Conservation (phyloP, 768 basidiomycete genomes). For the Tubosaeta sp. region DNA sequence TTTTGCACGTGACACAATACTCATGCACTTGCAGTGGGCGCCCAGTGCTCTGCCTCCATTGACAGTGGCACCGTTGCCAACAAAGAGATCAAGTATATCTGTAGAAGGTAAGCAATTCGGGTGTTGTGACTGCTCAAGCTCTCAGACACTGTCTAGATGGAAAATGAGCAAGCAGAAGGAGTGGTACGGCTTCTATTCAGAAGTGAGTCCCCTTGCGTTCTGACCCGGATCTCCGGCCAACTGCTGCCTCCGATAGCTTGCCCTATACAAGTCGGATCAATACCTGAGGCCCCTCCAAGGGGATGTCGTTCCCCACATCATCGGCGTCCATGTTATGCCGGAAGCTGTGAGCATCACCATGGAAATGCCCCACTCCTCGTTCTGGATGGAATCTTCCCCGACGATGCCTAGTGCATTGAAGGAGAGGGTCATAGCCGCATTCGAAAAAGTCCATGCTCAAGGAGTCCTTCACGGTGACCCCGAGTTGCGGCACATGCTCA, state of each 20-base stretch:
- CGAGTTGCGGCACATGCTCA: constrained; percentile 49
- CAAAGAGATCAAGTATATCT: constrained; percentile 32
- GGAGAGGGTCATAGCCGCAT: constrained; percentile 47
- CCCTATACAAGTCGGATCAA: constrained; percentile 42
- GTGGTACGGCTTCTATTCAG: constrained; percentile 40
- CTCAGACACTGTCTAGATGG: constrained; percentile 28
- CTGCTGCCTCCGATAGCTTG: constrained; percentile 37
- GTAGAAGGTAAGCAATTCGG: constrained; percentile 30
- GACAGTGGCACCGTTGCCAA: constrained; percentile 30
- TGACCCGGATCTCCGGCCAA: constrained; percentile 9
- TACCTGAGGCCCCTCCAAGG: constrained; percentile 53
- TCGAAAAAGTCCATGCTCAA: constrained; percentile 42
- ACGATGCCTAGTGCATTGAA: constrained; percentile 56
- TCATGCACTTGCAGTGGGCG: constrained; percentile 27
- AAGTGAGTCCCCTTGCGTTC: constrained; percentile 24
- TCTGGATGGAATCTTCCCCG: constrained; percentile 59
- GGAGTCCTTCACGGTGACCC: constrained; percentile 48
- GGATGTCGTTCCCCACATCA: constrained; percentile 46
- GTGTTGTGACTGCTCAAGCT: not conserved
- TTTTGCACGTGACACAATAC: not conserved
- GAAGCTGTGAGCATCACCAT: constrained; percentile 41
- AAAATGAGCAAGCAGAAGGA: constrained; percentile 26
- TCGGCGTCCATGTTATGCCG: constrained; percentile 42
- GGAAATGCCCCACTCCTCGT: constrained; percentile 52
- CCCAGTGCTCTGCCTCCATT: constrained; percentile 36